Base-by-base conservation (phyloP, 805 yeast species). In the Cyberlindnera mrakii region DNA sequence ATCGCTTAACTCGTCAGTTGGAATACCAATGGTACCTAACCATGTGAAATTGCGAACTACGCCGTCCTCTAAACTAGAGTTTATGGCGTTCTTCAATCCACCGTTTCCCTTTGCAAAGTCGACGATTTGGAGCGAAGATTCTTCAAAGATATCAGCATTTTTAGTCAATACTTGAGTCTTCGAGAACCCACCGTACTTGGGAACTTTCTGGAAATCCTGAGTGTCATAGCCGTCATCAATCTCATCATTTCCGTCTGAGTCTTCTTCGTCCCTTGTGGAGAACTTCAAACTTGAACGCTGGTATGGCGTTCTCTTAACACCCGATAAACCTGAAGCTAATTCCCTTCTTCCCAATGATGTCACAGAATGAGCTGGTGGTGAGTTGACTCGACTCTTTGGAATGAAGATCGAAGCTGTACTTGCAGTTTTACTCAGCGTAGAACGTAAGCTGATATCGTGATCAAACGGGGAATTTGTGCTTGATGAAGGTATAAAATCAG, bases 21-120 rank as follows among this genome's bases (percentile, higher is more conserved):
- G 96, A 73, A 89, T 84, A 23, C 96, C 95, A 30, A 85, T 64
- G 0, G 96, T 81, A n/a, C 99, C 99, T 2, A 91, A 76, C 96
- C 96, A 91, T 44, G 66, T 69, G 38, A 68, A 70, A 57, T 36
- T 68, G 62, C 25, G 52, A 46, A 69, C 66, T 17, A 49, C 41
- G 0, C 53, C 50, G 25, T 49, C 50, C 27, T 62, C 57, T 13
- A 74, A 58, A 0, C 91, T 83, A 6, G 82, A 66, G 38, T 75
- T 72, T 14, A 93, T 76, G 0, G 98, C 96, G 52, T 93, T 91
- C 48, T 78, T 77, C 54, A 93, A 72, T 8, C 96, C 93, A 29
- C 90, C 95, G 57, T 93, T 93, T 7, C 97, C 96, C 50, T 80
- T 80, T 7, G 65, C 71, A 34, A 80, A 76, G n/a, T 74, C 74